A percentile compares a stretch with the other conserved stretches of the same genome.
phyloP scores from a whole-genome alignment of 495 filamentous ascomycete genomes.

The Neurospora tetraspora region DNA sequence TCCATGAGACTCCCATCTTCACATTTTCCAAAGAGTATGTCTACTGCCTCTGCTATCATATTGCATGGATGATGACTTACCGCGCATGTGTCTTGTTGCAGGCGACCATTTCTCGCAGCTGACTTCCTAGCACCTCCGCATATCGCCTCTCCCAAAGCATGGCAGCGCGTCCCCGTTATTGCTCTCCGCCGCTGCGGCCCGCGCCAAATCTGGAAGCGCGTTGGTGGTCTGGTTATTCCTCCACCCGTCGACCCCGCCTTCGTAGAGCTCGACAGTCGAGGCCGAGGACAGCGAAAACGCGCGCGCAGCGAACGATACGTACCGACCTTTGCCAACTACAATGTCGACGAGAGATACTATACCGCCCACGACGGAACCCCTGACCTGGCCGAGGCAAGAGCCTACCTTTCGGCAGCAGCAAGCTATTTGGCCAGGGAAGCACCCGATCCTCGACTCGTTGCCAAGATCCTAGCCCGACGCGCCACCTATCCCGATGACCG shows the following conservation, averaged over 20 bases:
- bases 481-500: slow-evolving; percentile 13
- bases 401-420: slow-evolving; percentile 1
- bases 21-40: neutral
- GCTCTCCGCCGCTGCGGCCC: slow-evolving; percentile 4
- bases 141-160: slow-evolving; percentile 13
- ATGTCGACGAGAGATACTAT: slow-evolving; percentile 10
- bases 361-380: slow-evolving; percentile 6
- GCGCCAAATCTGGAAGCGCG: slow-evolving; percentile 25
- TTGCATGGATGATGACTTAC: neutral
- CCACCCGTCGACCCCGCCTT: slow-evolving; percentile 1
- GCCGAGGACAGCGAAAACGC: slow-evolving; percentile 16
- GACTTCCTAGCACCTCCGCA: slow-evolving; percentile 12
- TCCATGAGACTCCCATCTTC: neutral
- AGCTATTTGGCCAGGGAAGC: neutral
- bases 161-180: slow-evolving; percentile 21
- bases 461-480: slow-evolving; percentile 1
- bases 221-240: slow-evolving; percentile 7
- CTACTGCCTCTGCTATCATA: neutral
- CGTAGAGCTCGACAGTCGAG: slow-evolving; percentile 17
- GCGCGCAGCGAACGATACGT: slow-evolving; percentile 10
- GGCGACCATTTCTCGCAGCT: slow-evolving; percentile 12
- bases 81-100: neutral
- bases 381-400: slow-evolving; percentile 19
- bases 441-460: neutral
- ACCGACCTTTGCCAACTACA: slow-evolving; percentile 11